Conservation (phyloP, 2,329 filamentous ascomycete species). For the Sporothrix pallida region DNA sequence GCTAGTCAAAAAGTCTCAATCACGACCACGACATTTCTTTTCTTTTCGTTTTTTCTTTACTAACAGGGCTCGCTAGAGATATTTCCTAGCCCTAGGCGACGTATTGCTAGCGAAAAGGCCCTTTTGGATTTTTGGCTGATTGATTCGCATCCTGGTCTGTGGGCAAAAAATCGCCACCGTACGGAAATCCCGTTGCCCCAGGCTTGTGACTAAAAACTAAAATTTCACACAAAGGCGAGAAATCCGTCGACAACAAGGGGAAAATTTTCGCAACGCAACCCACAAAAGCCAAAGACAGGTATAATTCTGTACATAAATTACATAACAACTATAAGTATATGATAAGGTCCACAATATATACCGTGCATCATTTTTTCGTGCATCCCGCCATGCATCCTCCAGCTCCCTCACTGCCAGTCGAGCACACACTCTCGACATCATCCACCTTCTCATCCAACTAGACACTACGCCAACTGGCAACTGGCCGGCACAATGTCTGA, state of each 20-base stretch:
- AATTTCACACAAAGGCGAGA: constrained; percentile 25
- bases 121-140: not conserved
- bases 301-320: not conserved
- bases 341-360: not conserved
- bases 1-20: not conserved
- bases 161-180: constrained; percentile 18
- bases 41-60: not conserved
- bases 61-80: not conserved
- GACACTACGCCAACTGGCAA: not conserved
- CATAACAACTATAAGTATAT: not conserved
- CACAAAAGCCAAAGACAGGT: not conserved
- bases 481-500: constrained; percentile 21
- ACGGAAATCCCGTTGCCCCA: constrained; percentile 13
- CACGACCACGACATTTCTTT: not conserved
- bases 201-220: constrained; percentile 18
- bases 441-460: not conserved
- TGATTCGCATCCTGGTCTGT: not conserved
- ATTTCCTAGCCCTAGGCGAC: not conserved
- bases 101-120: not conserved
- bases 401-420: not conserved
- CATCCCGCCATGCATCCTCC: not conserved
- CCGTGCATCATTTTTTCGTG: not conserved
- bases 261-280: constrained; percentile 21
- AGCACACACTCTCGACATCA: constrained; percentile 5
- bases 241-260: not conserved